Evolutionary conservation across 345 rosid species (phyloP).

Genomic region (Hibiscus mutabilis): DNA sequence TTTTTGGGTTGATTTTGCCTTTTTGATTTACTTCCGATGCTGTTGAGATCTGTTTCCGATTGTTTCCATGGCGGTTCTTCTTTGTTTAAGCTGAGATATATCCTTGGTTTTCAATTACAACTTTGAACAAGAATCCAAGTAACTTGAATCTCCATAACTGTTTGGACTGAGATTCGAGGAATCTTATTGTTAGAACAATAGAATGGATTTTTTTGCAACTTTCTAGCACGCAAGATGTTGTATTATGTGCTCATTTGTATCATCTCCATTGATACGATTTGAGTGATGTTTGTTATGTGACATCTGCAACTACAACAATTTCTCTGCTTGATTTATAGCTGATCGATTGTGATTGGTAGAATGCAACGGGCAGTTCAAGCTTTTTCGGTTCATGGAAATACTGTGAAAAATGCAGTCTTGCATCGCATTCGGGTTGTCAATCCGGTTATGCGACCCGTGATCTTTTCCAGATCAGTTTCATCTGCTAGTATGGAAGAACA

Average conservation of each 20-base stretch:
- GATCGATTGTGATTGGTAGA: slow-evolving; percentile 19
- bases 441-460: slow-evolving; percentile 42
- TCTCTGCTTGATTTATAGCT: background rate
- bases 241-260: too few relatives aligned
- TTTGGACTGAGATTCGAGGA: background rate
- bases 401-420: slow-evolving; percentile 43
- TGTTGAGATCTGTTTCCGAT: background rate
- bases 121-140: background rate
- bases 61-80: background rate
- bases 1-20: background rate
- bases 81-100: background rate
- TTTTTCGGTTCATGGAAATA: slow-evolving; percentile 42
- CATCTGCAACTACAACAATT: background rate
- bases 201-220: background rate
- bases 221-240: too few relatives aligned
- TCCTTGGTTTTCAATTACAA: background rate
- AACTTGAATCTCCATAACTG: background rate
- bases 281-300: background rate
- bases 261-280: too few relatives aligned
- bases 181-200: background rate
- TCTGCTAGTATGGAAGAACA: slow-evolving; percentile 81
- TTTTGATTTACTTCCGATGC: background rate
- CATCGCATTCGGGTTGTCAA: slow-evolving; percentile 52
- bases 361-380: slow-evolving; percentile 56
- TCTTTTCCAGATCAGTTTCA: slow-evolving; percentile 43